Conservation (phyloP, 208 protist species). For the Crithidia acanthocephali region DNA sequence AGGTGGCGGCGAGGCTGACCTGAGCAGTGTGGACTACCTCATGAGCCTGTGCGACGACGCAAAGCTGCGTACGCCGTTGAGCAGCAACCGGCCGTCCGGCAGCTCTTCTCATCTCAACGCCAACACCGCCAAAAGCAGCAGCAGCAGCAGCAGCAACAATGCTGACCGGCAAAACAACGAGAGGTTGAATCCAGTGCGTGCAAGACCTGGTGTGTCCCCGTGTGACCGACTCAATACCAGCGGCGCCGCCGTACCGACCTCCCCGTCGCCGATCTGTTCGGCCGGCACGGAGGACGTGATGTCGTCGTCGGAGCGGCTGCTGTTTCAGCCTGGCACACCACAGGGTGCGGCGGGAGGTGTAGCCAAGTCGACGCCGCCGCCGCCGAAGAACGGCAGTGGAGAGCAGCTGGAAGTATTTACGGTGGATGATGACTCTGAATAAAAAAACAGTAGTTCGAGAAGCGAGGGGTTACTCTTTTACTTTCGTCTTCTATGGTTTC, state of each 20-base stretch:
- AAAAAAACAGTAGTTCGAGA: neutral
- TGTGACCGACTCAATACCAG: conserved; percentile 11
- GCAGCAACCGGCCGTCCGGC: conserved; percentile 4
- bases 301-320: conserved; percentile 33
- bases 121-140: neutral
- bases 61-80: conserved; percentile 50
- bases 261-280: conserved; percentile 11
- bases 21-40: conserved; percentile 59
- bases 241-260: conserved; percentile 3
- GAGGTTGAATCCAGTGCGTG: neutral
- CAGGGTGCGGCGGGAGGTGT: neutral
- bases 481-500: too few relatives aligned
- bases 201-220: neutral
- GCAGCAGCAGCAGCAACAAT: neutral
- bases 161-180: neutral
- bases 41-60: conserved; percentile 75
- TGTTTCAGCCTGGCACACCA: conserved; percentile 7
- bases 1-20: conserved; percentile 14
- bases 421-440: conserved; percentile 36
- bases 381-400: conserved; percentile 11
- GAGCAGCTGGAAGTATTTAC: conserved; percentile 33
- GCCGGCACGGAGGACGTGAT: conserved; percentile 20
- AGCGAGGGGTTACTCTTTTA: too few relatives aligned
- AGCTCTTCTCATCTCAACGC: neutral
- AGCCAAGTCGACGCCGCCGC: neutral